Base-by-base conservation (phyloP, 345 rosid genomes). In the Eucalyptus sideroxylon region DNA sequence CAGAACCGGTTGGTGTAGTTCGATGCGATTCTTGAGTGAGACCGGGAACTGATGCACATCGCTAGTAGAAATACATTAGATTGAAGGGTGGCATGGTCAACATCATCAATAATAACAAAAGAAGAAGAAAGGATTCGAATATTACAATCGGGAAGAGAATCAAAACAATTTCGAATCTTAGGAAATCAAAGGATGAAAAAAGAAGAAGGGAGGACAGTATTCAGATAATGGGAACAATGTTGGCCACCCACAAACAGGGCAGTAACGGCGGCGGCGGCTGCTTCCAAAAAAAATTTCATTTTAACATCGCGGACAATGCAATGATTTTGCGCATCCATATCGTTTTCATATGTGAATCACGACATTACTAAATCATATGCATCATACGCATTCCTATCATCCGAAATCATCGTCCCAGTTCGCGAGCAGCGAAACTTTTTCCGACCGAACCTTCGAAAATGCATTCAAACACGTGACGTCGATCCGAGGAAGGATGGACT, bases 1-100 rank as follows among this genome's bases (percentile, higher is more conserved):
- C 0, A 72, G 1, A 72, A 37, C 6, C 5, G 14, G 15, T 11
- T 11, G 27, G 2, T 72, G 2, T 26, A 11, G 5, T 77, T 1
- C 4, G 2, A 42, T 40, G 0, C 1, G 1, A 42, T 21, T 40
- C 3, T 23, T 42, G 8, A 40, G 4, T 77, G 21, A 9, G 8
- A 72, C 1, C 4, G 2, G 44, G 2, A 23, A 2, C 1, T 16
- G 1, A 77, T 77, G 7, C 15, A 34, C 15, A 6, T 4, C 3
- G 3, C 4, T 21, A 6, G 11, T 6, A 42, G 7, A 77, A 77
- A 21, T 21, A 21, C 27, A 77, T 6, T 23, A 11, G 5, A 11
- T 21, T 11, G 16, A 40, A 77, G 16, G 14, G 11, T 2, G 47
- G 42, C 13, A 21, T 1, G 82, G 24, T 40, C 47, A 8, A 21